Base-by-base conservation (phyloP, 2,329 filamentous ascomycete species). In the Xylaria sp. region DNA sequence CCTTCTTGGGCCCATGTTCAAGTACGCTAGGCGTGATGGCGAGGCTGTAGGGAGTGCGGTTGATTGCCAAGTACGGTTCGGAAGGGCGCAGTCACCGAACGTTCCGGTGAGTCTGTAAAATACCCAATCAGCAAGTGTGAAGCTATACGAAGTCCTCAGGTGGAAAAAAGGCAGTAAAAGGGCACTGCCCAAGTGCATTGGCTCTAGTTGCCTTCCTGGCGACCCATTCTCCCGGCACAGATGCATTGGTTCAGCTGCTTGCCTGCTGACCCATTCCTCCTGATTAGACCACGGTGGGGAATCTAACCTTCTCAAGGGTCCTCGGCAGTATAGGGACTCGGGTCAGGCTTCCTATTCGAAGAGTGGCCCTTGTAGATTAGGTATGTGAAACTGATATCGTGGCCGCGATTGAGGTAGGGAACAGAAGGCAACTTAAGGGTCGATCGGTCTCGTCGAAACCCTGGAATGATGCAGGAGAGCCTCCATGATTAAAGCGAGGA, bases 101-200 rank as follows among this genome's bases (percentile, higher is more conserved):
- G n/a, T 39, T 55, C n/a, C 28, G 55, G 28, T 33, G n/a, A 15
- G 13, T 10, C 20, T 28, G 36, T 15, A 36, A 33, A 46, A 62
- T 9, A 18, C n/a, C 62, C 62, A 65, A 68, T 64, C 66, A 64
- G 49, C 39, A 46, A 23, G 28, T n/a, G 10, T 59, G 15, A 9
- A 36, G 5, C 25, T 55, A 12, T n/a, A 10, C 25, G 31, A 46
- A 36, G 41, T 18, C 41, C n/a, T 18, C 15, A 58, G 49, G 31
- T 65, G 56, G 23, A 61, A 57, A 65, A 64, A 65, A 68, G 66
- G 66, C 66, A 62, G n/a, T 41, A 18, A 57, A 65, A 68, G 66
- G 66, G 55, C 55, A 51, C 12, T 59, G 52, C 20, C 41, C 15
- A 52, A 23, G 64, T 33, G 56, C 48, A 64, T 33, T 43, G 39